phyloP scores from a whole-genome alignment of 1,284 basidiomycete species.

The Austroboletus novae-zelandiae region DNA sequence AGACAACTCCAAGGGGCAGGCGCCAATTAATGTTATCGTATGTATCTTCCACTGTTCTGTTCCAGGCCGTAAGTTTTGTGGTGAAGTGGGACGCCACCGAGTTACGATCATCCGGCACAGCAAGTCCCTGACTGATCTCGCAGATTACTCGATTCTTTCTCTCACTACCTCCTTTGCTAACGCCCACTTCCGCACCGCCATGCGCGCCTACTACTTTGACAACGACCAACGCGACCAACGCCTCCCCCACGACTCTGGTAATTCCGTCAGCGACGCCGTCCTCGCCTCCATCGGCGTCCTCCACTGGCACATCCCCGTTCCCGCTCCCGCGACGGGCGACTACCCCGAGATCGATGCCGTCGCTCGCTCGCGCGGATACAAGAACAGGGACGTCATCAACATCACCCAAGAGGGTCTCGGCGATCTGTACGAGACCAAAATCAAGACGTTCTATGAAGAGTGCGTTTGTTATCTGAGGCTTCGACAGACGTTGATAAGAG shows the following conservation, averaged over 20 bases:
- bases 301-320: constrained; percentile 62
- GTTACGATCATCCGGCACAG: too few relatives aligned
- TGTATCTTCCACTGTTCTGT: too few relatives aligned
- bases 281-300: constrained; percentile 60
- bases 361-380: constrained; percentile 68
- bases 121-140: too few relatives aligned
- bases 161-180: too few relatives aligned
- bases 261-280: constrained; percentile 45
- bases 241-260: constrained; percentile 67
- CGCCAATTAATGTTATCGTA: too few relatives aligned
- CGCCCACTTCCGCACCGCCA: constrained; percentile 25
- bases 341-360: constrained; percentile 59
- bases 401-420: constrained; percentile 75
- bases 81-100: too few relatives aligned
- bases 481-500: constrained; percentile 4
- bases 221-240: constrained; percentile 75
- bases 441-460: constrained; percentile 82
- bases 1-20: too few relatives aligned
- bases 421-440: constrained; percentile 74
- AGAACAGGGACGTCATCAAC: constrained; percentile 75
- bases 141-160: too few relatives aligned
- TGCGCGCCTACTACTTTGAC: constrained; percentile 84
- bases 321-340: constrained; percentile 42
- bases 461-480: constrained; percentile 33
- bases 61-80: too few relatives aligned